phyloP scores from a whole-genome alignment of 108 stramenopile species.

The Stephanodiscus triporus region DNA sequence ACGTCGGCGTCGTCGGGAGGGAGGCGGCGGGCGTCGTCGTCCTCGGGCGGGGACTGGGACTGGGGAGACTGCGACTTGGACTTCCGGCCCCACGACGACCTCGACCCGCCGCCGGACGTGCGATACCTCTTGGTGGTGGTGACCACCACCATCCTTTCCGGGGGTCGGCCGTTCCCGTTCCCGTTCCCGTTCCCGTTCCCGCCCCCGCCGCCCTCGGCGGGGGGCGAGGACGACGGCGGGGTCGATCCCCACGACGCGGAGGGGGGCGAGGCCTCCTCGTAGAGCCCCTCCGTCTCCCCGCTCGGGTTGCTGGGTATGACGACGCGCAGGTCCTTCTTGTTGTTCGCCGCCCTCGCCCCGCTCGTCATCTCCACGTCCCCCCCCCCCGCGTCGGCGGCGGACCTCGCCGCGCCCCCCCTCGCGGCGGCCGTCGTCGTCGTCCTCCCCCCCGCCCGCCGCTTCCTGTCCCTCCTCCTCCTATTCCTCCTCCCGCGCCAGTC shows the following conservation, averaged over 20 bases:
- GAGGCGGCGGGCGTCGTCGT: slow-evolving; percentile 8
- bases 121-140: background rate
- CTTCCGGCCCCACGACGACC: background rate
- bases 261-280: too few species aligned
- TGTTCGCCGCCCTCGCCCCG: background rate
- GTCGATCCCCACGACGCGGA: too few species aligned
- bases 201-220: background rate
- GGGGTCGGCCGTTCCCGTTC: background rate
- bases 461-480: slow-evolving; percentile 15
- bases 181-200: background rate
- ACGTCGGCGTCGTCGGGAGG: slow-evolving; percentile 3
- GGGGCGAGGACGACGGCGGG: too few species aligned
- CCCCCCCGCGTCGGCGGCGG: background rate
- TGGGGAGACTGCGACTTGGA: background rate
- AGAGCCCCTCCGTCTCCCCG: slow-evolving; percentile 29
- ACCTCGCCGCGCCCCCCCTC: background rate
- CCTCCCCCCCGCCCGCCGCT: background rate
- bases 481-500: slow-evolving; percentile 43
- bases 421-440: too few species aligned
- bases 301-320: slow-evolving; percentile 13
- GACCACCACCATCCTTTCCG: background rate
- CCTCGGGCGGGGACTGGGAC: slow-evolving; percentile 10
- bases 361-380: background rate
- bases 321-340: background rate
- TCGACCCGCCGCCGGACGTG: background rate